phyloP scores from a whole-genome alignment of 192 early-diverging fungal species.

The Linnemannia elongata region DNA sequence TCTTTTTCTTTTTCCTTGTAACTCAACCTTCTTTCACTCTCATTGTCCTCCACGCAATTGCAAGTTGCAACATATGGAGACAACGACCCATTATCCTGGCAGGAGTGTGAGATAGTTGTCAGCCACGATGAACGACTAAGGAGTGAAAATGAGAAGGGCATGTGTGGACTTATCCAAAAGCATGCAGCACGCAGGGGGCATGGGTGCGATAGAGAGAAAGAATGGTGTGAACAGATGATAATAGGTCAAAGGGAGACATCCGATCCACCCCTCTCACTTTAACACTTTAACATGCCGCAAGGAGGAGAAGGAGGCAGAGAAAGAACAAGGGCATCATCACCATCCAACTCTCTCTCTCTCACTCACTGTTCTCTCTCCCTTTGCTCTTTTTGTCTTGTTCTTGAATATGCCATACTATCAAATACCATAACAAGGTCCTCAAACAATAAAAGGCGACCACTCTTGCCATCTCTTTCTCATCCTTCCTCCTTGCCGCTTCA shows the following conservation, averaged over 20 bases:
- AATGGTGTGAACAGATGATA: neutral
- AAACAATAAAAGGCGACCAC: neutral
- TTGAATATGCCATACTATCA: neutral
- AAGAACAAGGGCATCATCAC: neutral
- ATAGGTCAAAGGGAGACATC: neutral
- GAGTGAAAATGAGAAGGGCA: neutral
- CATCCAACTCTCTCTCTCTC: neutral
- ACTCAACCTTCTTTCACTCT: neutral
- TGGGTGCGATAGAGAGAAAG: neutral
- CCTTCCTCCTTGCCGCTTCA: neutral
- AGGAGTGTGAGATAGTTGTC: neutral
- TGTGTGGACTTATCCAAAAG: neutral
- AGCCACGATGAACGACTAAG: neutral
- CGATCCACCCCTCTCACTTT: neutral
- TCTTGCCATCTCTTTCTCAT: neutral
- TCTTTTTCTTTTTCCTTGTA: neutral
- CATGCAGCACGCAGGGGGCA: neutral
- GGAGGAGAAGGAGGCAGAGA: neutral
- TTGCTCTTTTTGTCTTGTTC: neutral
- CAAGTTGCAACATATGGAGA: too few species aligned
- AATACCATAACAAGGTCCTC: neutral
- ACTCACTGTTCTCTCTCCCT: neutral
- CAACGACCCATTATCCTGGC: neutral
- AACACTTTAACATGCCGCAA: neutral
- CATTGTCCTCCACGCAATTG: too few species aligned